Evolutionary conservation across 768 basidiomycete species (phyloP).

Genomic region (Boletus eberwhitei): DNA sequence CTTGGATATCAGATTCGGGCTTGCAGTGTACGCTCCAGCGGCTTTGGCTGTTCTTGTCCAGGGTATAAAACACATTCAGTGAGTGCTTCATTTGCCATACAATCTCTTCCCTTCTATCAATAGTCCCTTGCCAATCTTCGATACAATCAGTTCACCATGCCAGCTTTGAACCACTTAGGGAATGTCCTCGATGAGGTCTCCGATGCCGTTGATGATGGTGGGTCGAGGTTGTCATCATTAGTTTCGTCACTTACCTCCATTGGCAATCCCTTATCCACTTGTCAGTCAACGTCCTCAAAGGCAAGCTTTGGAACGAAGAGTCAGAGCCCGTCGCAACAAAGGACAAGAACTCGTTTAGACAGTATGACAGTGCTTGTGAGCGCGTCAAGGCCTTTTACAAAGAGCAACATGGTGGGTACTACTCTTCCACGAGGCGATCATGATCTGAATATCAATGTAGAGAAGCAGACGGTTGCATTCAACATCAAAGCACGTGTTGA

Average conservation of each 20-base stretch:
- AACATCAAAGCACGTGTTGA: conserved; percentile 76
- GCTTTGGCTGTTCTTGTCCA: neutral
- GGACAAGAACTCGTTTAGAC: conserved; percentile 66
- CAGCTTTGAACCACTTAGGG: conserved; percentile 27
- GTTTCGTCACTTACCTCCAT: neutral
- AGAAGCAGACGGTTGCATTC: conserved; percentile 85
- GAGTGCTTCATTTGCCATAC: conserved; percentile 3
- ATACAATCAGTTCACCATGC: conserved; percentile 16
- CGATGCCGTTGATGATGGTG: conserved; percentile 50
- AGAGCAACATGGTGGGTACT: conserved; percentile 64
- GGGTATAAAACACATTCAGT: conserved; percentile 18
- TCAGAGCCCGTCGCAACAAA: conserved; percentile 56
- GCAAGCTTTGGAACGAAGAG: conserved; percentile 53
- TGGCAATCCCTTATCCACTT: neutral
- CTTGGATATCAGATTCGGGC: conserved; percentile 11
- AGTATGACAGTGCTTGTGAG: conserved; percentile 74
- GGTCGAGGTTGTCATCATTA: conserved; percentile 7
- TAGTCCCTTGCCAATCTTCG: neutral
- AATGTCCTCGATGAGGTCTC: conserved; percentile 40
- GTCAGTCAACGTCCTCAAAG: conserved; percentile 68
- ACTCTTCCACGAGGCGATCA: neutral
- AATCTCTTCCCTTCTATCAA: neutral
- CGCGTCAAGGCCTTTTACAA: conserved; percentile 76
- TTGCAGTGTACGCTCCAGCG: conserved; percentile 11
- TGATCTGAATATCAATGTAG: conserved; percentile 34